Conservation (phyloP, 805 yeast genomes). For the Myxozyma vanderwaltii region DNA sequence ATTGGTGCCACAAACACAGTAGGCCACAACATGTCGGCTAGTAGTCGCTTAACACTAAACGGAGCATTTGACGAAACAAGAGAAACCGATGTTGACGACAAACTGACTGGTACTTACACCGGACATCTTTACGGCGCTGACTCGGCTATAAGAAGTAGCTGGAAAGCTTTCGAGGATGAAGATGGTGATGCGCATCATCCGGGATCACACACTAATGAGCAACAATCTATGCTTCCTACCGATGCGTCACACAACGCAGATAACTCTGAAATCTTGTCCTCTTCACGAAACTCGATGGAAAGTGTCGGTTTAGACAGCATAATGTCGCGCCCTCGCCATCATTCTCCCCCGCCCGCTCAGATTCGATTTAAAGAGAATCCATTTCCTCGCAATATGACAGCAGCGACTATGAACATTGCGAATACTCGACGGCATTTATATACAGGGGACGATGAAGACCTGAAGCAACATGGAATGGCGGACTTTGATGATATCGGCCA, state of each 20-base stretch:
- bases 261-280: constrained; percentile 3
- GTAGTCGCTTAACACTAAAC: constrained; percentile 9
- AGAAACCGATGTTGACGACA: constrained; percentile 18
- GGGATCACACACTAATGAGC: neutral
- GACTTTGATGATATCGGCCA: constrained; percentile 1
- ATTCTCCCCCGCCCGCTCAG: constrained; percentile 31
- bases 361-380: constrained; percentile 31
- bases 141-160: constrained; percentile 28
- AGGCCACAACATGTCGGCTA: constrained; percentile 9
- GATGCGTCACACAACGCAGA: neutral
- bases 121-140: constrained; percentile 32
- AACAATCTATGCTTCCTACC: neutral
- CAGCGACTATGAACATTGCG: constrained; percentile 27
- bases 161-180: constrained; percentile 27
- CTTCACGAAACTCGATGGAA: constrained; percentile 29
- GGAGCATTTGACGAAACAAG: neutral
- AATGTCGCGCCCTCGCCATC: constrained; percentile 15
- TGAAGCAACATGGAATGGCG: neutral
- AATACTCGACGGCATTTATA: constrained; percentile 9
- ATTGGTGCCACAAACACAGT: constrained; percentile 14
- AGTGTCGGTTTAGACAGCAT: constrained; percentile 32
- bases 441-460: constrained; percentile 9
- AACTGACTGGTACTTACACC: constrained; percentile 25
- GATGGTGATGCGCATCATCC: constrained; percentile 2
- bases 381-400: constrained; percentile 29